These are phyloP conservation scores for Tetradesmus obliquus DNA, from an alignment of 139 green algal species.

Conservation along the genomic window DNA sequence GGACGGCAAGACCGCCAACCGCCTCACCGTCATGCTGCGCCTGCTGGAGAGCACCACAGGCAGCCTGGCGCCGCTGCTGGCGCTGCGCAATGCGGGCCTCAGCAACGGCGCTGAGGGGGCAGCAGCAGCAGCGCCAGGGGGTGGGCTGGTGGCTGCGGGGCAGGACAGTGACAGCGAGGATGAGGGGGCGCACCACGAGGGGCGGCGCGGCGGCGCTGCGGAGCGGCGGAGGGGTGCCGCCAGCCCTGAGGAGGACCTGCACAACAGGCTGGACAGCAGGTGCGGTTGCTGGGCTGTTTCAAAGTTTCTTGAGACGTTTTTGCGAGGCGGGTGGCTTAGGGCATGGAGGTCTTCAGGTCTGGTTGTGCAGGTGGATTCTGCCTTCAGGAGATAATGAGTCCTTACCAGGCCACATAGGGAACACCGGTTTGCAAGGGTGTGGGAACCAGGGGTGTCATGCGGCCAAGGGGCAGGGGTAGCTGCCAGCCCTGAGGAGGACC, in stretches of 20 bases:
- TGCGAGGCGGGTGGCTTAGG: no score
- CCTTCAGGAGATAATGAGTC: background rate
- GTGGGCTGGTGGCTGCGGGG: background rate
- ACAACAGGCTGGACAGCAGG: slow-evolving; percentile 3
- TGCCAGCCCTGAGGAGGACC: background rate
- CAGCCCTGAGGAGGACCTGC: background rate
- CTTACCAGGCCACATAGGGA: background rate
- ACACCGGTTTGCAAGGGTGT: background rate
- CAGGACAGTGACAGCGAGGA: background rate
- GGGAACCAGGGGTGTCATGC: no score
- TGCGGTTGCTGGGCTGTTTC: background rate
- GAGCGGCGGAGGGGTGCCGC: background rate
- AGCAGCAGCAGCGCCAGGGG: background rate
- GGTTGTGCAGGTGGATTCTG: no score
- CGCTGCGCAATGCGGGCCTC: background rate
- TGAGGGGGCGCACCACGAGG: background rate
- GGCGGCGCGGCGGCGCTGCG: background rate
- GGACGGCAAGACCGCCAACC: slow-evolving; percentile 37
- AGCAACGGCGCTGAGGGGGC: background rate
- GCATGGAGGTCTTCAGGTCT: no score
- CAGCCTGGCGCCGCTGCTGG: slow-evolving; percentile 19
- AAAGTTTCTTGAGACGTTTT: no score
- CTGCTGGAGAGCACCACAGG: slow-evolving; percentile 14
- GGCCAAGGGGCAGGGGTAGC: no score
- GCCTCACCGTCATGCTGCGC: slow-evolving; percentile 17